Evolutionary conservation across 345 rosid species (phyloP), one percentile per base, ranked within the genome.

Genomic region (Arabidopsis suecica): DNA sequence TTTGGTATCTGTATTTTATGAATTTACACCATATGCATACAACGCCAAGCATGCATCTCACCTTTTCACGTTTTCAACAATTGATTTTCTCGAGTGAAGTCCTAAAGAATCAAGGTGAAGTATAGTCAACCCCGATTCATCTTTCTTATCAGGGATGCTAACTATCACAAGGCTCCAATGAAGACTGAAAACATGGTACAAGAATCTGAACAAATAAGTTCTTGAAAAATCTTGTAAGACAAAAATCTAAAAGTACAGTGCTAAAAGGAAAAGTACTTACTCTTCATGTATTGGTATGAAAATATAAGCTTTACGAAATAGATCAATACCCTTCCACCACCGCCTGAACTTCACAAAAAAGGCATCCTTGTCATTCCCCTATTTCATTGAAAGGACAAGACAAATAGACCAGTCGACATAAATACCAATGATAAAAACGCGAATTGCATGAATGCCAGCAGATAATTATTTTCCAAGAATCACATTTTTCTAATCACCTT

Each of bases 81-180:
- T 73, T 41, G 80, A 68, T 82, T 32, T 78, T 86, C 89, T 90
- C 5, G 65, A 70, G 67, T 95, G 98, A 78, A 92, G 84, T 72
- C 84, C 82, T 78, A 95, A 75, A 41, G 99, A 92, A 83, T 95
- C 99, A 77, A 95, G 78, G 82, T 95, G 99, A 70, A 92, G 97
- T 44, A 95, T 78, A 41, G 86, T 89, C 18, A 93, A 90, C 44
- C 90, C 96, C 9, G 94, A 82, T 69, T 86, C 89, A 77, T 87
- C 91, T 76, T 88, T 86, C 81, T 87, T 84, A 78, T 89, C 93
- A 11, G 96, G 99, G 72, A 89, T 83, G 73, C 94, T 90, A 60
- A 95, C 88, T 64, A 92, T 95, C 69, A 88, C 93, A 83, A 95
- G 86, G 80, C 99, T 95, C 99, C 99, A 95, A 47, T 95, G 99